Percentiles rank a stretch among this genome's conserved stretches.
Conservation (phyloP, 768 basidiomycete genomes). For the Suillus subaureus region DNA sequence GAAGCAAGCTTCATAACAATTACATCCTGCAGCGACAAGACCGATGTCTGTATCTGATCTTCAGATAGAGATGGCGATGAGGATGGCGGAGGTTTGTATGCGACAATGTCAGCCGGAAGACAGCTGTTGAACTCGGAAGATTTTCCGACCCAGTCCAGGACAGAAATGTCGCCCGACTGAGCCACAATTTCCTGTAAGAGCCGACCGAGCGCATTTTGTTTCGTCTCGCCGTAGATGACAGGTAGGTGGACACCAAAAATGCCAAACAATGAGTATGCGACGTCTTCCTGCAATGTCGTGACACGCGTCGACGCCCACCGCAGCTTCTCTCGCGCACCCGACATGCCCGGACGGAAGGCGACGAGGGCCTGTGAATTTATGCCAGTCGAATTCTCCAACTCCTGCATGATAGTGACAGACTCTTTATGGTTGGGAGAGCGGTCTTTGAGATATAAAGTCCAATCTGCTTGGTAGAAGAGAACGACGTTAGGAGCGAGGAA, state of each 20-base stretch:
- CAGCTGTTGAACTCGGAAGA: conserved; percentile 3
- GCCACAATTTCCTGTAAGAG: conserved; percentile 3
- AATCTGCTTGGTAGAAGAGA: conserved; percentile 4
- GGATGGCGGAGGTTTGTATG: background rate
- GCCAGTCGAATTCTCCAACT: background rate
- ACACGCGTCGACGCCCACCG: conserved; percentile 3
- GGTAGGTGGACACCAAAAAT: conserved; percentile 5
- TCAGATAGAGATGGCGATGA: background rate
- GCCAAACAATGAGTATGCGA: conserved; percentile 8
- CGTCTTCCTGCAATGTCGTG: conserved; percentile 6
- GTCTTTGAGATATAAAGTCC: background rate
- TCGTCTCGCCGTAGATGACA: conserved; percentile 7
- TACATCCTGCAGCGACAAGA: background rate
- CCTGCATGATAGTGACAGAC: background rate
- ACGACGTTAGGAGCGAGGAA: background rate
- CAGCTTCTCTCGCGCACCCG: background rate
- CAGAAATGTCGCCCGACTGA: conserved; percentile 3
- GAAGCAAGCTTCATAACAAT: background rate
- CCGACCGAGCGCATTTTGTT: conserved; percentile 2
- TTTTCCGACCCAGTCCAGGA: conserved; percentile 6
- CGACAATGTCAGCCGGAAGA: background rate
- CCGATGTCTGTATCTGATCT: background rate
- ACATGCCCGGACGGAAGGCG: background rate
- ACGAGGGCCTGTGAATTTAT: background rate
- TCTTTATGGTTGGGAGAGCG: conserved; percentile 1